Base-by-base conservation (phyloP, 495 filamentous ascomycete genomes). In the Talaromyces thailandensis region DNA sequence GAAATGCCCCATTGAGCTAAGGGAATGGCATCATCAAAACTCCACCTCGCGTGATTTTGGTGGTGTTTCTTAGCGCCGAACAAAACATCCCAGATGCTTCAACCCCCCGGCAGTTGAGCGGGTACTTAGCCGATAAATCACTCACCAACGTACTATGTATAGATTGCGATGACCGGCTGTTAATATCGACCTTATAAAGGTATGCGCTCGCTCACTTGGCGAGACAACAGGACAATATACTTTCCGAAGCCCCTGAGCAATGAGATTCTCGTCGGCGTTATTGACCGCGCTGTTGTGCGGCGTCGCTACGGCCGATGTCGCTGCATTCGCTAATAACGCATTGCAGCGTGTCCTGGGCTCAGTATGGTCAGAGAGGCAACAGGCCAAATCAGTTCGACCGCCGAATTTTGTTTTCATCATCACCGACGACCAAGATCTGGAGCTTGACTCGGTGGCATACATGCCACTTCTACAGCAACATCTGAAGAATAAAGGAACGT, bases 351-450 rank as follows among this genome's bases (percentile, higher is more conserved):
- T 53, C 1, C 50, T 53, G 11, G 25, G 11, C 23, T 24, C 18
- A 48, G 11, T 21, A 48, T 48, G 43, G 43, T 5, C 43, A 2
- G 43, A 48, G 1, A 4, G 21, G n/a, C n/a, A 48, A 16, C 50
- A 53, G 23, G 11, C 28, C 7, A 21, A 2, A 28, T 16, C 21
- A 23, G 24, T 24, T 16, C 28, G 55, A 31, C 7, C 26, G 24
- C 82, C 84, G 4, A 88, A 88, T 63, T 79, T 87, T 61, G 73
- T 89, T 23, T 86, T 89, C 63, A 75, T 88, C 52, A 73, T 89
- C 25, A 86, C 85, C 0, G 86, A 88, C 62, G 85, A 88, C 66
- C 86, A 88, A 61, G 86, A 88, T 60, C 66, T 84, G 25, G 79
- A 85, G 65, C 71, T 89, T 66, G 73, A 82, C 59, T 86, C 84